Evolutionary conservation across 306 rosid genomes (phyloP).

Genomic region (Senna tora): DNA sequence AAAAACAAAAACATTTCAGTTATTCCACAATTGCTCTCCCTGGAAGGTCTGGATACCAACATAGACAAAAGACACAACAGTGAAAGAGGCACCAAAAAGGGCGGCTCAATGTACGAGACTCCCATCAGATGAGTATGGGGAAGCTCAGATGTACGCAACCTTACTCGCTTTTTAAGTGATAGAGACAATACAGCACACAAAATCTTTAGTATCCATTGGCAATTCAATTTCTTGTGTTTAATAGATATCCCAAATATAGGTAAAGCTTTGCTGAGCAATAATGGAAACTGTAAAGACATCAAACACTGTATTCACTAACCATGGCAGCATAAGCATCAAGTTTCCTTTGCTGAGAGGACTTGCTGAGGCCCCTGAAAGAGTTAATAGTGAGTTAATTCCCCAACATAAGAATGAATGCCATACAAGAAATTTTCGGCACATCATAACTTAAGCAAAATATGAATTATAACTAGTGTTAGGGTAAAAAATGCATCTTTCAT

Average conservation of each 20-base stretch:
- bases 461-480: slow-evolving; percentile 14
- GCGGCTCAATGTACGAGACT: no score
- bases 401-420: slow-evolving; percentile 5
- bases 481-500: background rate
- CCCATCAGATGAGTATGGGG: no score
- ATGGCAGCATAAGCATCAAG: slow-evolving; percentile 55
- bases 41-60: background rate
- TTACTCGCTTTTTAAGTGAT: no score
- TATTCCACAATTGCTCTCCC: background rate
- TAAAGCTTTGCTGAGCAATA: background rate
- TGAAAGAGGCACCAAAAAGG: background rate
- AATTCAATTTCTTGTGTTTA: no score
- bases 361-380: slow-evolving; percentile 53
- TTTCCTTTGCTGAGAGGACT: slow-evolving; percentile 40
- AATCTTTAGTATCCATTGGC: no score
- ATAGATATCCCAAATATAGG: background rate
- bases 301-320: slow-evolving; percentile 38
- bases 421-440: background rate
- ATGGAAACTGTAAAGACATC: slow-evolving; percentile 14
- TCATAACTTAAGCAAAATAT: background rate
- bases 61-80: background rate
- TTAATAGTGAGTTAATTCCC: slow-evolving; percentile 26
- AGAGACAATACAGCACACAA: no score
- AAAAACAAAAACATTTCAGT: background rate
- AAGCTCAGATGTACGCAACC: no score